Evolutionary conservation across 2,329 filamentous ascomycete species (phyloP).

Genomic region (Lachnellula hyalina): DNA sequence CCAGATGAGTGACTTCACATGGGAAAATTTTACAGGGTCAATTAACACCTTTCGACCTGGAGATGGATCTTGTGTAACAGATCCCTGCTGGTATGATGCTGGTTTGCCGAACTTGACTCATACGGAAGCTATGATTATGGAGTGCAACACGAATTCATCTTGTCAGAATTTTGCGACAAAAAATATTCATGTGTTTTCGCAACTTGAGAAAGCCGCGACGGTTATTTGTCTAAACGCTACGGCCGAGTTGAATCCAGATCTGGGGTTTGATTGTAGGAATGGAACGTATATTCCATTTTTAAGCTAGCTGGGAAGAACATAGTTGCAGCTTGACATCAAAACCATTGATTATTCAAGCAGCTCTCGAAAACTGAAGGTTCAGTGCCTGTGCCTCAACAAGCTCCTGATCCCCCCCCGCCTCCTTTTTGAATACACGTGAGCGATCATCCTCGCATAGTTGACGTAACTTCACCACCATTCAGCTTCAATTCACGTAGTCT

Average conservation of each 20-base stretch:
- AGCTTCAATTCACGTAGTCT: too few species aligned
- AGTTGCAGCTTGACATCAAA: too few species aligned
- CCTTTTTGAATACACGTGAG: too few species aligned
- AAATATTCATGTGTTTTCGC: not conserved
- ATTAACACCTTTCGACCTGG: slow-evolving; percentile 39
- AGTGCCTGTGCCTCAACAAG: too few species aligned
- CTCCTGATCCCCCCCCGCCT: too few species aligned
- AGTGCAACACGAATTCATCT: slow-evolving; percentile 26
- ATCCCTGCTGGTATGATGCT: slow-evolving; percentile 41
- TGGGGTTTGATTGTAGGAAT: not conserved
- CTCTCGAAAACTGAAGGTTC: too few species aligned
- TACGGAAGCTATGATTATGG: slow-evolving; percentile 38
- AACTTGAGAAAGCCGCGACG: not conserved
- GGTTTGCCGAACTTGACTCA: slow-evolving; percentile 36
- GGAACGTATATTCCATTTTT: not conserved
- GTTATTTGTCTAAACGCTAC: not conserved
- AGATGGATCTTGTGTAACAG: slow-evolving; percentile 38
- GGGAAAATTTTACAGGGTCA: slow-evolving; percentile 37
- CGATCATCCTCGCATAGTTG: too few species aligned
- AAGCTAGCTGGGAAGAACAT: too few species aligned
- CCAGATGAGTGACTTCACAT: slow-evolving; percentile 38
- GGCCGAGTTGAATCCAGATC: not conserved
- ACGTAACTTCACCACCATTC: too few species aligned
- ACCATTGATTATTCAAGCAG: too few species aligned
- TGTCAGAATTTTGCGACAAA: not conserved